Evolutionary conservation across 192 early-diverging fungal genomes (phyloP).

Genomic region (Coemansia sp.): DNA sequence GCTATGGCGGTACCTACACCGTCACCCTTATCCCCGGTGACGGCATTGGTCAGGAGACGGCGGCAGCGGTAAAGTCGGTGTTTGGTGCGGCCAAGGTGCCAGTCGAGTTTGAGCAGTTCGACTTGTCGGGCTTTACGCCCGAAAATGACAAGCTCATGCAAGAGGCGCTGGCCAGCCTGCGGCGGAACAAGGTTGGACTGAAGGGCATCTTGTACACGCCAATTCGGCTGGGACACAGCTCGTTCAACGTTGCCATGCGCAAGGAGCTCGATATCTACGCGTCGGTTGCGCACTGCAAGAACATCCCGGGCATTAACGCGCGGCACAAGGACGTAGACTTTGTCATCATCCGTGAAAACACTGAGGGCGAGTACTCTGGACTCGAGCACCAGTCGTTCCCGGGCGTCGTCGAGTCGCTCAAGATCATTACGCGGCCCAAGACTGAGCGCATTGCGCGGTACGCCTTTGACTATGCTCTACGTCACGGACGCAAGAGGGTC

Average conservation of each 20-base stretch:
- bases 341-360: slow-evolving; percentile 99
- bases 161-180: slow-evolving; percentile 87
- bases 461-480: slow-evolving; percentile 98
- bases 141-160: slow-evolving; percentile 81
- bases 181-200: slow-evolving; percentile 94
- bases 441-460: slow-evolving; percentile 98
- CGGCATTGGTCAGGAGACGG: slow-evolving; percentile 95
- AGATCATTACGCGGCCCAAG: slow-evolving; percentile 95
- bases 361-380: slow-evolving; percentile 99
- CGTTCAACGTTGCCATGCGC: slow-evolving; percentile 95
- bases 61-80: slow-evolving; percentile 86
- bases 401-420: slow-evolving; percentile 97
- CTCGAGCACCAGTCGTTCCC: slow-evolving; percentile 97
- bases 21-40: slow-evolving; percentile 98
- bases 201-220: slow-evolving; percentile 96
- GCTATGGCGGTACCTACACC: slow-evolving; percentile 92
- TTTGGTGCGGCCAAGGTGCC: slow-evolving; percentile 93
- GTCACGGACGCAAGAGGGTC: slow-evolving; percentile 97
- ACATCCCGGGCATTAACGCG: slow-evolving; percentile 82
- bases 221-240: slow-evolving; percentile 83
- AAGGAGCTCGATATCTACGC: slow-evolving; percentile 99
- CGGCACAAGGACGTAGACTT: slow-evolving; percentile 95
- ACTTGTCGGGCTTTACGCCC: slow-evolving; percentile 89
- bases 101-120: slow-evolving; percentile 96
- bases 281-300: slow-evolving; percentile 87